phyloP scores from a whole-genome alignment of 768 basidiomycete genomes.

The Tremella yokohamensis region DNA sequence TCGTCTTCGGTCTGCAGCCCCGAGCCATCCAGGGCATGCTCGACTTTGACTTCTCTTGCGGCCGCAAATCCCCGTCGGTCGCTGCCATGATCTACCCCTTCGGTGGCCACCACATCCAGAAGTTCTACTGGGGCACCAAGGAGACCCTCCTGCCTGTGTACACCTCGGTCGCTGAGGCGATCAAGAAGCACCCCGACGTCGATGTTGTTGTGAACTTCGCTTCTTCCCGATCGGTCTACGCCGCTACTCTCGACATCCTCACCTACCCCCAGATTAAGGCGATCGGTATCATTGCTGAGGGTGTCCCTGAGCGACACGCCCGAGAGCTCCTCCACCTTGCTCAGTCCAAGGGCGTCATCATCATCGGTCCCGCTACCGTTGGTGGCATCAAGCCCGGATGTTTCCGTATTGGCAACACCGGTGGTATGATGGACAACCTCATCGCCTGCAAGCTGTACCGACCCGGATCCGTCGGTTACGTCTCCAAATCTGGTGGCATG shows the following conservation, averaged over 20 bases:
- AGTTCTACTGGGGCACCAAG: constrained; percentile 99
- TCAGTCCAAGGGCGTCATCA: constrained; percentile 76
- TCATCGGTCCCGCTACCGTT: constrained; percentile 95
- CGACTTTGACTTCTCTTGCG: constrained; percentile 98
- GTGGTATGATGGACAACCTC: constrained; percentile 99
- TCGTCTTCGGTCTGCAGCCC: constrained; percentile 97
- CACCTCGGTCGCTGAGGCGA: constrained; percentile 83
- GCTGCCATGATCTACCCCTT: constrained; percentile 99
- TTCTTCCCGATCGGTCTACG: constrained; percentile 86
- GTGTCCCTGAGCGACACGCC: constrained; percentile 96
- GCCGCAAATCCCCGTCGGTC: constrained; percentile 81
- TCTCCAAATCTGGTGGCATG: constrained; percentile 99
- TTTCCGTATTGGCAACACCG: constrained; percentile 99
- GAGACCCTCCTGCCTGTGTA: constrained; percentile 98
- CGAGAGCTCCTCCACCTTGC: constrained; percentile 91
- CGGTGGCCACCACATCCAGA: constrained; percentile 99
- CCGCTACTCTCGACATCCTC: constrained; percentile 87
- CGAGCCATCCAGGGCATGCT: constrained; percentile 98
- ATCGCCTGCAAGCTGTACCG: constrained; percentile 98
- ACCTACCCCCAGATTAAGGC: constrained; percentile 65
- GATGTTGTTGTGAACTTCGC: constrained; percentile 99
- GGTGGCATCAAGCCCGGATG: constrained; percentile 99
- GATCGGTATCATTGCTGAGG: constrained; percentile 94
- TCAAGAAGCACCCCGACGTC: constrained; percentile 89
- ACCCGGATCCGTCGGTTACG: constrained; percentile 93